Evolutionary conservation across 2,329 filamentous ascomycete species (phyloP).

Genomic region (Stachybotrys echinatus): DNA sequence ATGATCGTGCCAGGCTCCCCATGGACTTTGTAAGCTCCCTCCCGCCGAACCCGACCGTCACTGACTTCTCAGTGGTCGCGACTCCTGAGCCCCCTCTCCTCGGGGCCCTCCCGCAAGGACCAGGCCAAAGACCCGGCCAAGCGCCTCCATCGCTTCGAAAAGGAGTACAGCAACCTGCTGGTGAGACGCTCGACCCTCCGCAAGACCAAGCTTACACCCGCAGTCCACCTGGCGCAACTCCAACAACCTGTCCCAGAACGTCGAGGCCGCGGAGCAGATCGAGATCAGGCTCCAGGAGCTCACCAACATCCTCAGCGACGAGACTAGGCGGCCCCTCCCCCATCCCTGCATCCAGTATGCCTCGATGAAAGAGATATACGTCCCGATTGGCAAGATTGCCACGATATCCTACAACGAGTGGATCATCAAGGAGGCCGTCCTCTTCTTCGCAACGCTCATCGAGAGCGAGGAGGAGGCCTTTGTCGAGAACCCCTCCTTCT

Average conservation of each 20-base stretch:
- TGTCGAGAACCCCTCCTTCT: constrained; percentile 80
- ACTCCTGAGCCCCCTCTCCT: constrained; percentile 58
- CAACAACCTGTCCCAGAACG: constrained; percentile 54
- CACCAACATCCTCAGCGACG: constrained; percentile 74
- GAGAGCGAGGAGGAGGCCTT: constrained; percentile 97
- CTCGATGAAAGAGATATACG: constrained; percentile 81
- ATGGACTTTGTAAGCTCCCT: neutral
- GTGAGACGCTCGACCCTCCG: constrained; percentile 29
- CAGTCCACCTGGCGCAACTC: constrained; percentile 56
- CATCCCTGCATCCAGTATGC: constrained; percentile 90
- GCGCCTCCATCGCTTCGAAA: constrained; percentile 61
- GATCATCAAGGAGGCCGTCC: constrained; percentile 78
- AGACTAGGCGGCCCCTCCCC: constrained; percentile 79
- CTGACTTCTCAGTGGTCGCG: constrained; percentile 53
- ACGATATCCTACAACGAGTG: constrained; percentile 78
- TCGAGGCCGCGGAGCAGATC: constrained; percentile 57
- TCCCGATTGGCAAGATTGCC: constrained; percentile 83
- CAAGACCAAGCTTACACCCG: neutral
- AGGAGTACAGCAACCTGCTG: constrained; percentile 58
- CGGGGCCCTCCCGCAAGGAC: constrained; percentile 51
- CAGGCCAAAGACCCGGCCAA: constrained; percentile 57
- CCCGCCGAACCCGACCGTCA: neutral
- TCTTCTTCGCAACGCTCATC: constrained; percentile 85
- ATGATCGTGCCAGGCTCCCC: neutral
- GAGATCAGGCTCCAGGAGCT: constrained; percentile 59